Percentiles rank a stretch among this genome's conserved stretches.
Conservation (phyloP, 2,329 filamentous ascomycete species). For the Cercospora janseana region DNA sequence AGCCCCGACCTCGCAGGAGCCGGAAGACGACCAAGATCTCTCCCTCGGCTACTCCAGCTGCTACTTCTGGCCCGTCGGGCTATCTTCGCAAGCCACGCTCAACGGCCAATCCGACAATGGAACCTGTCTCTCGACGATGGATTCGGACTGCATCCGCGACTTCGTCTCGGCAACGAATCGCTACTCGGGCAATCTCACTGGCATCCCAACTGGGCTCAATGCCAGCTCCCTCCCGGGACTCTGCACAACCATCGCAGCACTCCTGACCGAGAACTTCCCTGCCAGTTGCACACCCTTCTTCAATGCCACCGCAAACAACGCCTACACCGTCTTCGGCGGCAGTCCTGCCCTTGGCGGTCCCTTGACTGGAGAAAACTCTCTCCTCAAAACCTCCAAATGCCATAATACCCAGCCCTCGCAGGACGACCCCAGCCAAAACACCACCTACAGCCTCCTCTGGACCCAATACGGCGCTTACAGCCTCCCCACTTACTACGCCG, state of each 20-base stretch:
- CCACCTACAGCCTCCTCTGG: constrained; percentile 19
- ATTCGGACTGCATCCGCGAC: constrained; percentile 17
- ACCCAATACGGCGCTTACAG: constrained; percentile 13
- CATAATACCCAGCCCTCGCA: neutral
- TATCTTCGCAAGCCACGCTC: constrained; percentile 13
- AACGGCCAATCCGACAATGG: constrained; percentile 18
- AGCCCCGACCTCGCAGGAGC: constrained; percentile 12
- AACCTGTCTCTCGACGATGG: constrained; percentile 14
- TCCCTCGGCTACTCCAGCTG: constrained; percentile 18
- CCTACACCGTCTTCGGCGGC: constrained; percentile 7
- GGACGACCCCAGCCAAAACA: neutral
- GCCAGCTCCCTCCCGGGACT: constrained; percentile 16
- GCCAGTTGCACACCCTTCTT: constrained; percentile 19
- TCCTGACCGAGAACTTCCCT: constrained; percentile 19
- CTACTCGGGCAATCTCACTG: constrained; percentile 6
- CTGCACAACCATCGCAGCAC: constrained; percentile 12
- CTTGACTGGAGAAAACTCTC: constrained; percentile 13
- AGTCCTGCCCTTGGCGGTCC: constrained; percentile 16
- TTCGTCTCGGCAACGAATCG: constrained; percentile 6
- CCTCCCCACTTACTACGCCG: constrained; percentile 8
- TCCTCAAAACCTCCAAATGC: constrained; percentile 10
- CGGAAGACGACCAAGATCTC: constrained; percentile 15
- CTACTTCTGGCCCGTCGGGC: constrained; percentile 12
- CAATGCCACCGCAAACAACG: constrained; percentile 1
- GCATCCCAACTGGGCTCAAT: constrained; percentile 16